Conservation (phyloP, 257 asterid species). For the Lycium barbarum region DNA sequence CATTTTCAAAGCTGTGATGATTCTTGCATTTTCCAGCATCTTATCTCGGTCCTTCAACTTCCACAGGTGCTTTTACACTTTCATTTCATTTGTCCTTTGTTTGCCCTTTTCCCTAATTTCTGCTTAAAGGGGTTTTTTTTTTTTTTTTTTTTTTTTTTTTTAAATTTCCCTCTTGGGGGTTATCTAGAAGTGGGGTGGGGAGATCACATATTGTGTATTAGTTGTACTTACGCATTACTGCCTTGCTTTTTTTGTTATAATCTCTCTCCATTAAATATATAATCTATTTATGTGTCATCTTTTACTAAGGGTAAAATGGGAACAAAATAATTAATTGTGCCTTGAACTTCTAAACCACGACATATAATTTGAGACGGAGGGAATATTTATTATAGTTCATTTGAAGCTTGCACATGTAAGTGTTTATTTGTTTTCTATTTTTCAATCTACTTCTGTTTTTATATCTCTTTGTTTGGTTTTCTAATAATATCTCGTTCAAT, state of each 20-base stretch:
- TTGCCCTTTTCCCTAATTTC: background rate
- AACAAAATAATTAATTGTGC: too few species aligned
- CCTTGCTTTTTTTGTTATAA: too few species aligned
- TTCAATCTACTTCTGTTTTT: background rate
- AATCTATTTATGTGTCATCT: too few species aligned
- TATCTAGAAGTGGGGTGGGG: background rate
- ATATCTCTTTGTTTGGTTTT: background rate
- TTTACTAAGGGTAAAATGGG: too few species aligned
- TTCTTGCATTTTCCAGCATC: constrained; percentile 19
- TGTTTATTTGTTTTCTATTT: background rate
- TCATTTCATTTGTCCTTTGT: background rate
- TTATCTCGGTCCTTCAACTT: constrained; percentile 1
- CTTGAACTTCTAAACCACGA: too few species aligned
- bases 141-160: background rate
- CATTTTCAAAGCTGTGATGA: background rate
- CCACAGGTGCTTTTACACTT: constrained; percentile 14
- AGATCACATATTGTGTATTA: background rate
- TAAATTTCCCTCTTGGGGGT: background rate
- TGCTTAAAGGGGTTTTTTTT: background rate
- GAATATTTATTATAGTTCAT: background rate
- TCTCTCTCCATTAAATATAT: too few species aligned
- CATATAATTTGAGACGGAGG: too few species aligned
- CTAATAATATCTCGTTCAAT: background rate
- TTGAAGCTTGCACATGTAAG: background rate
- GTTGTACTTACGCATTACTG: background rate